A percentile compares a stretch with the other conserved stretches of the same genome.
These are phyloP conservation scores for Pseudogymnoascus sp. DNA, from an alignment of 2,329 filamentous ascomycete genomes.

Conservation along the genomic window DNA sequence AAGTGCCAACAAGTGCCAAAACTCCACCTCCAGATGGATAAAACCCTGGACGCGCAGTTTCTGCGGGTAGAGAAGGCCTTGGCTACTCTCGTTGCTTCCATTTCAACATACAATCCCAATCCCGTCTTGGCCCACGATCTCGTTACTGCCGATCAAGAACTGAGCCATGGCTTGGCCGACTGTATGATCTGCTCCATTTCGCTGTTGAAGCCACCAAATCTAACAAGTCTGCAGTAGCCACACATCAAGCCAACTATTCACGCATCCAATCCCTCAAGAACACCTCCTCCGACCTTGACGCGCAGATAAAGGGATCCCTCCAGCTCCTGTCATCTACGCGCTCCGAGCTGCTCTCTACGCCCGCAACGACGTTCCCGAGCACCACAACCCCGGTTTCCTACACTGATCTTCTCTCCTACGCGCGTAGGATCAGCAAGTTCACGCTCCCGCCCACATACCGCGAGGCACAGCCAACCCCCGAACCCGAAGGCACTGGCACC, in stretches of 20 bases:
- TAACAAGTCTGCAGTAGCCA: slow-evolving; percentile 46
- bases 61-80: slow-evolving; percentile 61
- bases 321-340: slow-evolving; percentile 63
- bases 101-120: slow-evolving; percentile 75
- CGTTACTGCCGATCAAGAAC: slow-evolving; percentile 58
- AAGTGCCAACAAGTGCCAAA: neutral
- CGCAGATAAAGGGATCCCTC: slow-evolving; percentile 64
- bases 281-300: slow-evolving; percentile 57
- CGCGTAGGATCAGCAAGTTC: slow-evolving; percentile 70
- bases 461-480: slow-evolving; percentile 15
- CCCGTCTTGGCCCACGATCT: slow-evolving; percentile 60
- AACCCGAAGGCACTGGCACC: slow-evolving; percentile 8
- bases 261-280: slow-evolving; percentile 62
- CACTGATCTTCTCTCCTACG: slow-evolving; percentile 67
- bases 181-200: slow-evolving; percentile 35
- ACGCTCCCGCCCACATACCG: slow-evolving; percentile 50
- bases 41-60: slow-evolving; percentile 52
- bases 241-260: slow-evolving; percentile 66
- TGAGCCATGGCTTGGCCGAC: slow-evolving; percentile 57
- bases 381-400: slow-evolving; percentile 53
- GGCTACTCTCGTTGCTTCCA: slow-evolving; percentile 64
- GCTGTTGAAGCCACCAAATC: neutral
- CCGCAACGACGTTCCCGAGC: slow-evolving; percentile 47
- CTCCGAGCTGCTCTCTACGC: slow-evolving; percentile 60
- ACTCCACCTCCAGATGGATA: slow-evolving; percentile 44